Evolutionary conservation across 345 rosid genomes (phyloP).

Genomic region (Eucalyptus cloeziana): DNA sequence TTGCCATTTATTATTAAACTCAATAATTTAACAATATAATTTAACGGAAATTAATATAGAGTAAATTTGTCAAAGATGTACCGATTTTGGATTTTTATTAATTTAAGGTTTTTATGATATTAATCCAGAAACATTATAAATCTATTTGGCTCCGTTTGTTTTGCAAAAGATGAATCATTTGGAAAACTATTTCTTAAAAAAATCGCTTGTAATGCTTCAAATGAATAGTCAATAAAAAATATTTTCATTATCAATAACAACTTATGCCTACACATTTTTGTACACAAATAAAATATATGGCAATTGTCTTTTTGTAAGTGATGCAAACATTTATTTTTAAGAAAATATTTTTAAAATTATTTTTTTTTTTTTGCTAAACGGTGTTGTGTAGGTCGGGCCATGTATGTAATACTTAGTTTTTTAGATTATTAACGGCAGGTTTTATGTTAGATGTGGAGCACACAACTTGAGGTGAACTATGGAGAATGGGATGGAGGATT

Average conservation of each 20-base stretch:
- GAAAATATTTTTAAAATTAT: too few relatives aligned
- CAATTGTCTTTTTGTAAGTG: background rate
- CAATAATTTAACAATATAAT: too few relatives aligned
- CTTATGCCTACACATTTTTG: fast-evolving
- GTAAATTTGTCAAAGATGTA: too few relatives aligned
- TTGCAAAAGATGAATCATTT: too few relatives aligned
- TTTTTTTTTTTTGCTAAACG: too few relatives aligned
- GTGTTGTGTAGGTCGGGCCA: background rate
- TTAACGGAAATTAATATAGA: fast-evolving
- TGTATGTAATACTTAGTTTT: too few relatives aligned
- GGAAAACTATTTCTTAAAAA: too few relatives aligned
- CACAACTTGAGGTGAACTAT: background rate
- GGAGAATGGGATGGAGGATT: background rate
- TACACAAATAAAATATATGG: too few relatives aligned
- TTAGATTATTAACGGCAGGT: background rate
- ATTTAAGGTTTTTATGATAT: too few relatives aligned
- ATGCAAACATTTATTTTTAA: background rate
- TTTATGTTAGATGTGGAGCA: background rate
- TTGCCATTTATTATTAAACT: too few relatives aligned
- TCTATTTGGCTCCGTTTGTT: background rate
- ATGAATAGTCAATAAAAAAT: fast-evolving
- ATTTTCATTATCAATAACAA: fast-evolving
- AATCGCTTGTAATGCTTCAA: fast-evolving
- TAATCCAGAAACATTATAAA: background rate
- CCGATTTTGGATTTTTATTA: too few relatives aligned